Evolutionary conservation across 257 asterid genomes (phyloP), one percentile per base, ranked within the genome.

Genomic region (Coffea canephora): DNA sequence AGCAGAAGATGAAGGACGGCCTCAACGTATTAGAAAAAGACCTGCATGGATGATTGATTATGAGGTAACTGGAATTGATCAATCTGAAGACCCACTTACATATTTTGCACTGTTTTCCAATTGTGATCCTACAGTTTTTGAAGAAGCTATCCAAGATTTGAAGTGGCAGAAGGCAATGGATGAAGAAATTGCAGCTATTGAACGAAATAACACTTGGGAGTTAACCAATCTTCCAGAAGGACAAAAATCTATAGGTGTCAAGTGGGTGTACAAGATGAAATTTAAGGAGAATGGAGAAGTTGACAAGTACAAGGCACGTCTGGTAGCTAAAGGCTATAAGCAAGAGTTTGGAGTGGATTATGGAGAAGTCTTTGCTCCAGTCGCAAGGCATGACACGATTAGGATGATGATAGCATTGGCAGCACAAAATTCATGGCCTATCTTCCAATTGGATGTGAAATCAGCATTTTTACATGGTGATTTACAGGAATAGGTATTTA

Each of bases 401-500:
- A 65, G 39, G 25, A 2, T 65, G 3, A 11, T 65, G 36, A 65
- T 65, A 25, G 39, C 69, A 12, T 54, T 54, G 21, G 62, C 62
- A 54, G 62, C 62, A n/a, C 21, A 48, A 48, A 0, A 48, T 3
- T 48, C 50, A 48, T 48, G 50, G 50, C 50, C 50, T 48, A 48
- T 48, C 0, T 6, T 9, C 50, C 50, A 48, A 7, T 48, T 48
- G 50, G 50, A 48, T 48, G 50, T 48, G 8, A 48, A 2, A 48
- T 48, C 50, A 7, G 50, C 50, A 11, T 70, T 78, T 8, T n/a
- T 78, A 19, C 77, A 78, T 78, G 71, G 77, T 6, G 14, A 52
- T 11, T 27, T 78, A 25, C 8, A 78, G 14, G 75, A 52, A 14
- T 18, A 69, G 15, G 81, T 78, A 50, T 78, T 65, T 70, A 9